Evolutionary conservation across 208 protist species (phyloP), one percentile per base, ranked within the genome.

Genomic region (Lotmaria passim): DNA sequence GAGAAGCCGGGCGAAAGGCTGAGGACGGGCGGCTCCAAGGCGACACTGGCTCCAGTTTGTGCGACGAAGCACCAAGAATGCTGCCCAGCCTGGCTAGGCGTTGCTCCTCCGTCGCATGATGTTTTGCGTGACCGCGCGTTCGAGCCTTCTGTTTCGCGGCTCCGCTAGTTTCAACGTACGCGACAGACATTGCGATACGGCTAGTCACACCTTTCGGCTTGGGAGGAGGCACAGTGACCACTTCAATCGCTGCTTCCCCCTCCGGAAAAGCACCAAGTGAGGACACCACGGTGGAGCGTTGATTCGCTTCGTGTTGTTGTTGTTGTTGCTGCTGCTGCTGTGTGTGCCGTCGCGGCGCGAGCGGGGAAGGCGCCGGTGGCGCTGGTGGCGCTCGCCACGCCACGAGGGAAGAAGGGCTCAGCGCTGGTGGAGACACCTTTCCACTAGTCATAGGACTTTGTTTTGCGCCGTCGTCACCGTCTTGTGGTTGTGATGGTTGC

Each of bases 351-450:
- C 3, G n/a, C 10, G 56, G 7, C 26, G 56, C 23, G 56, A 30
- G n/a, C 1, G 23, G 12, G 3, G 56, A 12, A 4, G 36, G 14
- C 31, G 31, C 0, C 8, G 56, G 33, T 23, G 56, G 56, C 3
- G 56, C 21, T 46, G 56, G 56, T 44, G 56, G 56, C 14, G 56
- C 19, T 17, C 56, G 56, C 56, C 38, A 61, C 15, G 38, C 34
- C 19, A 61, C 36, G 7, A 38, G 24, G 21, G 36, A 44, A 23
- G 23, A 7, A 12, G 34, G 48, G 4, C 24, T 31, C 10, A 48
- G 14, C 26, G 28, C 41, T 7, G 39, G 1, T 6, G 15, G 7
- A 1, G 56, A 21, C 24, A 19, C 34, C 12, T 15, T 17, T 21
- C n/a, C 7, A 24, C 33, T 33, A 12, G 17, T 0, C 52, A 44